phyloP scores from a whole-genome alignment of 257 asterid genomes.

The Rauvolfia tetraphylla region DNA sequence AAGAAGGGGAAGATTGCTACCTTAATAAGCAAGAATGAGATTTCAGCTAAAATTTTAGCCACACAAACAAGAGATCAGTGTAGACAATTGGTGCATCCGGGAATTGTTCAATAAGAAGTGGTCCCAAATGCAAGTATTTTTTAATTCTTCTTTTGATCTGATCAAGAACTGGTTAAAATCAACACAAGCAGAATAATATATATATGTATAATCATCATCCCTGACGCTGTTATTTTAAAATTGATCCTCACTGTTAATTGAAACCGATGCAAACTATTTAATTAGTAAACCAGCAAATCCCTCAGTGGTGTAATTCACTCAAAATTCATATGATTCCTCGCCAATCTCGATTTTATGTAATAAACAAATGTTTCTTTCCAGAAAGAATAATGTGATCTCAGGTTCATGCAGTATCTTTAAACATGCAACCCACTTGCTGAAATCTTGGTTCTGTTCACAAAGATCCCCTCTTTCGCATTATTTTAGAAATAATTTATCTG shows the following conservation, averaged over 20 bases:
- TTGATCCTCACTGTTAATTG: neutral
- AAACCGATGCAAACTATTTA: neutral
- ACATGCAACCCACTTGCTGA: neutral
- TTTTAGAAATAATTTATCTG: neutral
- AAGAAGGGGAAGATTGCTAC: too few species aligned
- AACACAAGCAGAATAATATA: too few species aligned
- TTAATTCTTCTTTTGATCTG: too few species aligned
- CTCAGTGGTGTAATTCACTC: neutral
- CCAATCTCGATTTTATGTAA: neutral
- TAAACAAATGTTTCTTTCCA: slow-evolving; percentile 7
- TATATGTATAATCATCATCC: too few species aligned
- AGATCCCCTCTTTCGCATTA: neutral
- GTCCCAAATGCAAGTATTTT: too few species aligned
- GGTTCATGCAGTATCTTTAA: neutral
- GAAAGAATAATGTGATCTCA: neutral
- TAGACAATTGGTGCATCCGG: too few species aligned
- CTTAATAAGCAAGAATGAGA: too few species aligned
- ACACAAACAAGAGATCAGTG: too few species aligned
- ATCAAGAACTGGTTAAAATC: too few species aligned
- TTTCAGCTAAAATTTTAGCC: too few species aligned
- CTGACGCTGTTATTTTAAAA: neutral
- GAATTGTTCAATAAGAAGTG: too few species aligned
- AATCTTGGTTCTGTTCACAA: neutral
- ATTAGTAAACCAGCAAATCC: neutral
- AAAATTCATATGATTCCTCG: neutral